These are phyloP conservation scores for Yamadazyma diospyri DNA, from an alignment of 1,139 yeast species.

Conservation along the genomic window DNA sequence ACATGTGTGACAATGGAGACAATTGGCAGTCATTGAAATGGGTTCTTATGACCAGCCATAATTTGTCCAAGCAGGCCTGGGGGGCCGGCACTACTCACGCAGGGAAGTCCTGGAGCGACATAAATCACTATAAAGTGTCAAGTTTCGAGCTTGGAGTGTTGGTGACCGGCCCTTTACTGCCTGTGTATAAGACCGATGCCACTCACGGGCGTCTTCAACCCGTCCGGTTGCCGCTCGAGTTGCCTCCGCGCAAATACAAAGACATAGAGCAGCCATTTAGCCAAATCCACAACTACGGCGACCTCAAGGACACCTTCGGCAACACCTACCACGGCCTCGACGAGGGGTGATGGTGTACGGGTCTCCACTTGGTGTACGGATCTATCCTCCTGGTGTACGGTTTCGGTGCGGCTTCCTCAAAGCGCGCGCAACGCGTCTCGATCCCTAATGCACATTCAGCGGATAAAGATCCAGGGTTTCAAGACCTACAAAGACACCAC, in stretches of 20 bases:
- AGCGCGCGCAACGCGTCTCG: neutral
- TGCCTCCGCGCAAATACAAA: slow-evolving; percentile 45
- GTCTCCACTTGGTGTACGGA: neutral
- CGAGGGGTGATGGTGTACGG: neutral
- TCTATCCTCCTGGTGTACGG: neutral
- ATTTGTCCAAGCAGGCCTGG: slow-evolving; percentile 69
- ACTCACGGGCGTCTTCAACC: slow-evolving; percentile 20
- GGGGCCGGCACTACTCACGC: slow-evolving; percentile 52
- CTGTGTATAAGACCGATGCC: slow-evolving; percentile 39
- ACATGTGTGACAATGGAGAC: slow-evolving; percentile 45
- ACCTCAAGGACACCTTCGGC: slow-evolving; percentile 11
- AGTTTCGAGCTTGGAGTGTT: slow-evolving; percentile 62
- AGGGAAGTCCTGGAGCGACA: slow-evolving; percentile 11
- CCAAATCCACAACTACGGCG: slow-evolving; percentile 10
- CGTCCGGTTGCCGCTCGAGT: slow-evolving; percentile 49
- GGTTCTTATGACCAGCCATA: slow-evolving; percentile 66
- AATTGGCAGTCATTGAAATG: slow-evolving; percentile 51
- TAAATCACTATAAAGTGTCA: slow-evolving; percentile 23
- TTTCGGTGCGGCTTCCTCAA: no score
- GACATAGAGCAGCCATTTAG: slow-evolving; percentile 51
- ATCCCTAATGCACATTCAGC: slow-evolving; percentile 43
- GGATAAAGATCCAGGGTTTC: slow-evolving; percentile 81
- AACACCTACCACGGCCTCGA: slow-evolving; percentile 8
- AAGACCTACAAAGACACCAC: slow-evolving; percentile 90
- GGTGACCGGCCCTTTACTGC: slow-evolving; percentile 27